Base-by-base conservation (phyloP, 2,329 filamentous ascomycete species). In the Metarhizium anisopliae region DNA sequence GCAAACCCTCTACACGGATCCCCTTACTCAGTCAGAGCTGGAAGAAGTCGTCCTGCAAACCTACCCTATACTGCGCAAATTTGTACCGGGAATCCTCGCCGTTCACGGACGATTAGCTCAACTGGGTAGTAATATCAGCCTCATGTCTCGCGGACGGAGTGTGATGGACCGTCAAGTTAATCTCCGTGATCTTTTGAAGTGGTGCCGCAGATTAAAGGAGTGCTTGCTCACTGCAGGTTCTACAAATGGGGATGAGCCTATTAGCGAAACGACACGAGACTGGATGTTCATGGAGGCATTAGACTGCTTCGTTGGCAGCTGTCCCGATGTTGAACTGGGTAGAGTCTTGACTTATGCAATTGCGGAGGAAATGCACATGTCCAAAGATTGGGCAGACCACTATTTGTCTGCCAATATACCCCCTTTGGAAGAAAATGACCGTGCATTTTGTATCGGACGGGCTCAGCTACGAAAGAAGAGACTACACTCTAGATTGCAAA, bases 241-340 rank as follows among this genome's bases (percentile, higher is more conserved):
- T 25, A 85, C 80, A 60, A 86, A 81, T 29, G 83, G 84, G 11
- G 77, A 82, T 20, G 88, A 94, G 67, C 77, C 86, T 0, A 82
- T 91, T 25, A 83, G 78, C n/a, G 88, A 93, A 63, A 81, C 80
- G 2, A 82, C 82, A 0, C 78, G 83, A 60, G 87, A 96, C 64
- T 84, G 87, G 63, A 95, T 97, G 70, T 96, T 96, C 65, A 82
- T 96, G 74, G 94, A 99, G 67, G 89, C 91, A 0, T 80, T 94
- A 53, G 94, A 99, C 70, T 95, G 92, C 66, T 97, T 99, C 69
- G 85, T 90, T 47, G 89, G 89, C 54, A 90, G 87, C 66, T 76
- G 94, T 50, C 86, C 87, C 10, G 86, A 86, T 56, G 78, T 79
- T 35, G 76, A 81, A 13, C 74, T 84, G 35, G 83, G 84, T 52